Evolutionary conservation across 495 filamentous ascomycete species (phyloP).

Genomic region (Darksidea phi): DNA sequence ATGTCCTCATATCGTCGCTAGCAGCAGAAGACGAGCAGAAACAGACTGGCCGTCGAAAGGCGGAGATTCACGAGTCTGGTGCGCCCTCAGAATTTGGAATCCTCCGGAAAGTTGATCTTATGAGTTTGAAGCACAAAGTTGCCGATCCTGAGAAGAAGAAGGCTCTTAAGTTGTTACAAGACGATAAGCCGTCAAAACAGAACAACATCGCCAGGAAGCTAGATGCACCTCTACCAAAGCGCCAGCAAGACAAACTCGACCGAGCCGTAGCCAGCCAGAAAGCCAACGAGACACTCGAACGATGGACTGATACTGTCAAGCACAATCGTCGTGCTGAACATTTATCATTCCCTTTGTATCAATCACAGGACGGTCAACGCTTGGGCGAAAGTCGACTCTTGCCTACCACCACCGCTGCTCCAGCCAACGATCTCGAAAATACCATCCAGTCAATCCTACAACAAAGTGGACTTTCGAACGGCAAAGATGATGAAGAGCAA

Average conservation of each 20-base stretch:
- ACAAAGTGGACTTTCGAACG: slow-evolving; percentile 74
- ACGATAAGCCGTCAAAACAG: slow-evolving; percentile 51
- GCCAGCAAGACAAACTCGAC: slow-evolving; percentile 84
- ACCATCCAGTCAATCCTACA: slow-evolving; percentile 83
- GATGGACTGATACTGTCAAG: slow-evolving; percentile 94
- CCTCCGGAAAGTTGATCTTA: slow-evolving; percentile 72
- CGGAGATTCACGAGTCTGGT: slow-evolving; percentile 52
- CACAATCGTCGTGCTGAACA: slow-evolving; percentile 90
- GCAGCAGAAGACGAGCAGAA: slow-evolving; percentile 41
- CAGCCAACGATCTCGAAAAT: slow-evolving; percentile 76
- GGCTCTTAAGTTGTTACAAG: slow-evolving; percentile 65
- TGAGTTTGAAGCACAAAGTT: slow-evolving; percentile 70
- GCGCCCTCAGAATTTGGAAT: slow-evolving; percentile 60
- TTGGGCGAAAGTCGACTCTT: slow-evolving; percentile 54
- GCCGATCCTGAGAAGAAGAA: slow-evolving; percentile 75
- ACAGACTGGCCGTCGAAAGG: slow-evolving; percentile 35
- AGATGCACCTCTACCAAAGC: slow-evolving; percentile 78
- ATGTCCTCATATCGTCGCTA: slow-evolving; percentile 70
- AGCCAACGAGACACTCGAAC: slow-evolving; percentile 83
- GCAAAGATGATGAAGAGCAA: slow-evolving; percentile 62
- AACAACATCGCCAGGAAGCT: slow-evolving; percentile 68
- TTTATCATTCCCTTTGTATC: slow-evolving; percentile 81
- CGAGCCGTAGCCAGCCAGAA: slow-evolving; percentile 84
- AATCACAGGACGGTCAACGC: slow-evolving; percentile 57
- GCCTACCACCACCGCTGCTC: slow-evolving; percentile 55